Base-by-base conservation (phyloP, 768 basidiomycete genomes). In the Pulveroboletus sp. region DNA sequence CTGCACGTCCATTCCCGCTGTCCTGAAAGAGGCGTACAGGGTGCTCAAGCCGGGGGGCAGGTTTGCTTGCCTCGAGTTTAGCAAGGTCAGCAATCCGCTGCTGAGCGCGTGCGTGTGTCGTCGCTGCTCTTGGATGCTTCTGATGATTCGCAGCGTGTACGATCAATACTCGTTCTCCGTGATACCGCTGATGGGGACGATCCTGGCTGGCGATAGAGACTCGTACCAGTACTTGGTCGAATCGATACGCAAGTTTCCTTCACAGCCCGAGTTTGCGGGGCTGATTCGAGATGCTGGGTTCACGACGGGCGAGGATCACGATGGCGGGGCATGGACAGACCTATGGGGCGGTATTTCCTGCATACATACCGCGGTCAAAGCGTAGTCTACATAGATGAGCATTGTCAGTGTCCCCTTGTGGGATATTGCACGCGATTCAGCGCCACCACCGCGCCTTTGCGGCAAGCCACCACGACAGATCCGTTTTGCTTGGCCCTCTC, bases 151-250 rank as follows among this genome's bases (percentile, higher is more conserved):
- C 53, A 99, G 97, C 50, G 53, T 90, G 1, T 99, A 99, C 68
- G 90, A 94, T 56, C 85, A 91, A 54, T 98, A 95, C 64, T 97
- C 94, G 1, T 99, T 99, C 77, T 82, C 88, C 0, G 79, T 97
- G 51, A 97, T 99, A 62, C 97, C 97, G 3, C 74, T 95, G 17
- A 71, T 99, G 39, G 97, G 97, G n/a, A 95, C 93, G 17, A 90
- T 99, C 57, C 73, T 99, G n/a, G 90, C 94, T 10, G 89, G 90
- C 0, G 95, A 99, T 69, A 79, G 95, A 19, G 87, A 82, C 19
- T 95, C 94, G 6, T 99, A 99, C 68, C 94, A 97, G 66, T 98
- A 99, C 67, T 79, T 99, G 37, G 92, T 98, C 36, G 97, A 99
- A 68, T 97, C 94, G 11, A 98, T 99, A 59, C 87, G 93, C 35